Base-by-base conservation (phyloP, 306 rosid genomes). In the Oxytropis ochrocephala region DNA sequence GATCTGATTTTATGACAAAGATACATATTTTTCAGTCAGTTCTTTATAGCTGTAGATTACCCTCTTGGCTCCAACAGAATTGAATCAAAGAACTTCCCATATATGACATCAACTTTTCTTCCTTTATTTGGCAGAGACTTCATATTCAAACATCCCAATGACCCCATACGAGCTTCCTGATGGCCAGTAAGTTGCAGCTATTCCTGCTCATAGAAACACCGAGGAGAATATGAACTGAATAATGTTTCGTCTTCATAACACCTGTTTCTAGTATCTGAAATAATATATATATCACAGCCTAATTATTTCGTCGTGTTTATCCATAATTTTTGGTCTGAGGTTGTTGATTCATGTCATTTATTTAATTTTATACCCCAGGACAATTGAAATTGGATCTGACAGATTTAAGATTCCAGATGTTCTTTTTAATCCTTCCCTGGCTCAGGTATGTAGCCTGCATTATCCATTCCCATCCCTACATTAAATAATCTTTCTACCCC, bases 91-190 rank as follows among this genome's bases (percentile, higher is more conserved):
- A 5, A 70, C 21, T 62, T 10, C 68, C 68, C 49, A 46, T 65
- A 59, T 67, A 36, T 71, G 47, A 68, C 79, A 43, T 69, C 57
- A 41, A 16, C 17, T 54, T 30, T 63, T 63, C 8, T 46, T 10
- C 50, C 52, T 73, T 44, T 13, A 48, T 39, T 11, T 64, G 75
- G 58, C 89, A 94, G 99, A 94, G 83, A 94, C 67, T 60, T 81
- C 97, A 18, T 95, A 95, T 85, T 95, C 97, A 30, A 95, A 95
- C 83, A 95, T 95, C 73, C 99, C 99, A 51, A 95, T 82, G 87
- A 95, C 99, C 46, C 69, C 99, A 8, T 95, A 91, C 63, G 99
- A 95, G 82, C 99, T 95, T 69, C 99, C 99, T 78, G 99, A 95
- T 83, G 99, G 99, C 92, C 99, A 95, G 99, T 95, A 83, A 95